A percentile compares a stretch with the other conserved stretches of the same genome.
Evolutionary conservation across 805 yeast genomes (phyloP).

Genomic region (Tetrapisispora arboricola): DNA sequence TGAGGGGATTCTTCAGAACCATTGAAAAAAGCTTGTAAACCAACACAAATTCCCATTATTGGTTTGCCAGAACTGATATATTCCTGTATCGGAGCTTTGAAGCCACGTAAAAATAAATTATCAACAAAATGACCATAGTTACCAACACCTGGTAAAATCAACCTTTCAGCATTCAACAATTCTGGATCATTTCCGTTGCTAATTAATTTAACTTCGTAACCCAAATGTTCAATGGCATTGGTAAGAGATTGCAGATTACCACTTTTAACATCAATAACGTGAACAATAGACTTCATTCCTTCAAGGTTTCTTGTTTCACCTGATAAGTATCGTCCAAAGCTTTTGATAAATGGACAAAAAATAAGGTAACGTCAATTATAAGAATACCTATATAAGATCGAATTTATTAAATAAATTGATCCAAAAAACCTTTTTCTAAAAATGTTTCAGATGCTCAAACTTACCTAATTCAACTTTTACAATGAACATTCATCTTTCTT

Average conservation of each 20-base stretch:
- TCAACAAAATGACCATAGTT: constrained; percentile 90
- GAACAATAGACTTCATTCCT: constrained; percentile 19
- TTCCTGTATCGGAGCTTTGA: constrained; percentile 52
- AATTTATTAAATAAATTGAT: too few relatives aligned
- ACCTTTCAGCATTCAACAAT: constrained; percentile 35
- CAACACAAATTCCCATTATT: constrained; percentile 96
- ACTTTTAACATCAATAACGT: constrained; percentile 85
- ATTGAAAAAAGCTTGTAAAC: constrained; percentile 73
- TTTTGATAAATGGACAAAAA: too few relatives aligned
- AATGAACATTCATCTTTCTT: too few relatives aligned
- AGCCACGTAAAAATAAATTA: constrained; percentile 49
- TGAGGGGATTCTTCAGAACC: constrained; percentile 67
- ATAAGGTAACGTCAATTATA: too few relatives aligned
- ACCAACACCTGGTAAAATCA: constrained; percentile 95
- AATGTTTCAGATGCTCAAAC: too few relatives aligned
- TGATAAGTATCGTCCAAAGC: too few relatives aligned
- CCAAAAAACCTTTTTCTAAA: too few relatives aligned
- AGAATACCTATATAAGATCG: too few relatives aligned
- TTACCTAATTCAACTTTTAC: too few relatives aligned
- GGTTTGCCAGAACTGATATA: constrained; percentile 74
- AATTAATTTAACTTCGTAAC: constrained; percentile 57
- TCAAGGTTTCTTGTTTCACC: too few relatives aligned
- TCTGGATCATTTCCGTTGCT: constrained; percentile 47
- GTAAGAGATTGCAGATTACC: constrained; percentile 86
- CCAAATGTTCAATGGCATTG: constrained; percentile 75